These are phyloP conservation scores for Boletus insuetus DNA, from an alignment of 768 basidiomycete species.

Conservation along the genomic window DNA sequence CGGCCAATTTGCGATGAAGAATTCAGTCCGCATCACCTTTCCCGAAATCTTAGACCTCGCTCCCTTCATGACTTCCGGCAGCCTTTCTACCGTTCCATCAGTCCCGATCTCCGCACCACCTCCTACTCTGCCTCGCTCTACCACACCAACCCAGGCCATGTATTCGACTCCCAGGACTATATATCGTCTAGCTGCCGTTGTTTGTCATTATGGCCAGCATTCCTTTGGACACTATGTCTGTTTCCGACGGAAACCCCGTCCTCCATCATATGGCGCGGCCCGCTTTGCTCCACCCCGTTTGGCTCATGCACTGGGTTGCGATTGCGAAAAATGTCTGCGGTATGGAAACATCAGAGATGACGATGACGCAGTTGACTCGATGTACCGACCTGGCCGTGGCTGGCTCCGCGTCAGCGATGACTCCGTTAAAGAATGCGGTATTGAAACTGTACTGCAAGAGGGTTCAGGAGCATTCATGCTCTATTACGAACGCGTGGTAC, in stretches of 20 bases:
- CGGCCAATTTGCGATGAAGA: conserved; percentile 76
- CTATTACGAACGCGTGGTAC: conserved; percentile 79
- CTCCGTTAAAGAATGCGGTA: conserved; percentile 68
- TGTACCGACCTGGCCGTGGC: conserved; percentile 49
- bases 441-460: conserved; percentile 71
- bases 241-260: conserved; percentile 78
- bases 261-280: conserved; percentile 35
- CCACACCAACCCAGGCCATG: conserved; percentile 55
- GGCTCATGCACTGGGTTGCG: conserved; percentile 43
- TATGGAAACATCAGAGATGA: conserved; percentile 60
- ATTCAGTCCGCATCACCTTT: conserved; percentile 75
- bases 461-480: conserved; percentile 84
- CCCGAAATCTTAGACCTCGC: conserved; percentile 89
- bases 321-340: conserved; percentile 43
- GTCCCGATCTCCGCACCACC: conserved; percentile 68
- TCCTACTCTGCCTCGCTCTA: conserved; percentile 44
- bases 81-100: conserved; percentile 67
- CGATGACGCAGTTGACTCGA: conserved; percentile 36
- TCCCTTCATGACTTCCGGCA: conserved; percentile 81
- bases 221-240: conserved; percentile 95
- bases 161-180: conserved; percentile 59
- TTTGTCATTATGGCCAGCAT: conserved; percentile 92
- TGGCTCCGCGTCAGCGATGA: conserved; percentile 94
- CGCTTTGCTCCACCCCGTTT: conserved; percentile 41
- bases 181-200: conserved; percentile 82